Base-by-base conservation (phyloP, 768 basidiomycete species). In the button mushroom (Agaricus bisporus) region DNA sequence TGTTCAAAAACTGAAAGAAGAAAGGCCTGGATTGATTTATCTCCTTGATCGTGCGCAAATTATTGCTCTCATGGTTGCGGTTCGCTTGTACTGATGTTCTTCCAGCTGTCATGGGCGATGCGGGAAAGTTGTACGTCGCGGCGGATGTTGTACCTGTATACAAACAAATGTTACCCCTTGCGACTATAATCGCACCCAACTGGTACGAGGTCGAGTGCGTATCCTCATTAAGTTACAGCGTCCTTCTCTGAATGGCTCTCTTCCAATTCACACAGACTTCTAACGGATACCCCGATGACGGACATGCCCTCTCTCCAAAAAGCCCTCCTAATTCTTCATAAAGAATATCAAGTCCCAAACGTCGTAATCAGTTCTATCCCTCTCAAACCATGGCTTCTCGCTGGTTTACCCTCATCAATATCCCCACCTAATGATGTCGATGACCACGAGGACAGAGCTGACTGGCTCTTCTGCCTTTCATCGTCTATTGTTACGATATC, bases 131-230 rank as follows among this genome's bases (percentile, higher is more conserved):
- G 12, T 99, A 99, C 61, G 94, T 98, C 18, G 81, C 93, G 4
- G 75, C 85, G 18, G 84, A 91, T 56, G 91, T 94, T 8, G 74
- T 98, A 55, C 91, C 93, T 1, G 77, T 91, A 37, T 98, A 99
- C 72, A 81, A 84, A 43, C 71, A 76, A 39, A 80, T 94, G 71
- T 74, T 95, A 1, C 74, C 82, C n/a, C 70, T 83, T n/a, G 87
- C 97, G 2, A 90, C 90, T 0, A 84, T 98, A 45, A 98, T 98
- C 59, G 93, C 97, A 0, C 97, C 97, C 0, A 99, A 99, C 64
- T 97, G 94, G 82, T 99, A 94, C 61, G 97, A 99, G 73, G 89
- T 88, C 57, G 95, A 98, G 93, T 95, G 65, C 67, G 85, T 68
- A 12, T 39, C 42, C 20, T 51, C 22, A 49, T 12, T 48, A 9